phyloP scores from a whole-genome alignment of 2,329 filamentous ascomycete genomes.

The Fusarium ambrosium region DNA sequence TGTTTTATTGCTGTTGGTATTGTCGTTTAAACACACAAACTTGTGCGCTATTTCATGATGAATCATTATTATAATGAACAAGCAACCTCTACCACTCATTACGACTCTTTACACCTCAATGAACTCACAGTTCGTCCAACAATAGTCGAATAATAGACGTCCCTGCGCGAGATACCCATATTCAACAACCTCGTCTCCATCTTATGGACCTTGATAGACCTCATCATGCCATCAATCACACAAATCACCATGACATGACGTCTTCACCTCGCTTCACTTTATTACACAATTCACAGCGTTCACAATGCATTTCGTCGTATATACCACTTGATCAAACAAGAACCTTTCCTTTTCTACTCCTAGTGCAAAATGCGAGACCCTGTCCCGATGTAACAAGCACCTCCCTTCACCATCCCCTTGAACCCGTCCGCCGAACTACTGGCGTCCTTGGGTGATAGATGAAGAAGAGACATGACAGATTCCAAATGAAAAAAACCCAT shows the following conservation, averaged over 20 bases:
- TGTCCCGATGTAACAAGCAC: slow-evolving; percentile 49
- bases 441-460: slow-evolving; percentile 43
- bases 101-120: not conserved
- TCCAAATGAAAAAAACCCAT: slow-evolving; percentile 13
- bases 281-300: not conserved
- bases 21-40: not conserved
- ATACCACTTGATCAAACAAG: slow-evolving; percentile 48
- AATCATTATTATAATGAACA: not conserved
- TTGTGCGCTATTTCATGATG: not conserved
- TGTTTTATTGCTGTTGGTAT: not conserved
- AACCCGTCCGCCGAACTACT: slow-evolving; percentile 41
- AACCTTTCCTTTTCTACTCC: slow-evolving; percentile 56
- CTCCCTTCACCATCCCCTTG: slow-evolving; percentile 46
- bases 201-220: not conserved
- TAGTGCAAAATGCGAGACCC: slow-evolving; percentile 54
- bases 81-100: not conserved
- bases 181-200: not conserved
- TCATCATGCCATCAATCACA: not conserved
- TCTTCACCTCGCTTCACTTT: not conserved
- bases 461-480: slow-evolving; percentile 6
- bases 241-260: not conserved
- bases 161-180: not conserved
- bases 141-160: not conserved
- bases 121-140: not conserved
- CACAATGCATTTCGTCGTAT: slow-evolving; percentile 16